phyloP scores from a whole-genome alignment of 164 flowering plant genomes.

The Pachysandra terminalis region DNA sequence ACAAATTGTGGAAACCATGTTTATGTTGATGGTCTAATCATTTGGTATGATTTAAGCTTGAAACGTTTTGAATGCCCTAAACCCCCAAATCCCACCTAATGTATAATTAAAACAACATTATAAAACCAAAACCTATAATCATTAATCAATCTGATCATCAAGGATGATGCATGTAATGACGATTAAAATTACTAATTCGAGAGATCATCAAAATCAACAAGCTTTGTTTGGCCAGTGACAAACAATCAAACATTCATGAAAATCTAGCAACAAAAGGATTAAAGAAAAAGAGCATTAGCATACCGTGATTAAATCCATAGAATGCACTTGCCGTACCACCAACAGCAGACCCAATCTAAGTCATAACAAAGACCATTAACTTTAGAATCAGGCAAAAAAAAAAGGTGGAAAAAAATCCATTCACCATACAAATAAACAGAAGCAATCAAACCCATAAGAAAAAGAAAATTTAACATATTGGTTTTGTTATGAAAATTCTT shows the following conservation, averaged over 20 bases:
- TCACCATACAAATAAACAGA: not conserved
- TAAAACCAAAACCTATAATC: too few species aligned
- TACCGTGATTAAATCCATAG: conserved; percentile 90
- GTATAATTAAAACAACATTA: too few species aligned
- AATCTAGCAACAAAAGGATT: not conserved
- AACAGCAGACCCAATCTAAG: conserved; percentile 89
- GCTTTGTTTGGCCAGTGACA: not conserved
- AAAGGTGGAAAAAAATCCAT: not conserved
- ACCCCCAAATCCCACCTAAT: too few species aligned
- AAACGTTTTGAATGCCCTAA: too few species aligned
- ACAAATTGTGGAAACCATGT: too few species aligned
- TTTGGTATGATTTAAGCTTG: too few species aligned
- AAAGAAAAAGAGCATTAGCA: not conserved
- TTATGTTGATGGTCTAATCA: too few species aligned
- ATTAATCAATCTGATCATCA: too few species aligned
- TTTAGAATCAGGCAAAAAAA: not conserved
- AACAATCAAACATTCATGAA: not conserved
- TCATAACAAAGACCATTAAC: not conserved
- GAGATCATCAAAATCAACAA: not conserved
- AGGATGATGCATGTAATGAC: not conserved
- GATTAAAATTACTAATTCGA: too few species aligned
- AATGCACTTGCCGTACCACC: conserved; percentile 89
- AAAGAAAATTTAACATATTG: not conserved
- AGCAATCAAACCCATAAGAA: not conserved
- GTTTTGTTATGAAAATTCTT: not conserved